Evolutionary conservation across 805 yeast genomes (phyloP), one percentile per base, ranked within the genome.

Genomic region (Zygoascus bituminiphila): DNA sequence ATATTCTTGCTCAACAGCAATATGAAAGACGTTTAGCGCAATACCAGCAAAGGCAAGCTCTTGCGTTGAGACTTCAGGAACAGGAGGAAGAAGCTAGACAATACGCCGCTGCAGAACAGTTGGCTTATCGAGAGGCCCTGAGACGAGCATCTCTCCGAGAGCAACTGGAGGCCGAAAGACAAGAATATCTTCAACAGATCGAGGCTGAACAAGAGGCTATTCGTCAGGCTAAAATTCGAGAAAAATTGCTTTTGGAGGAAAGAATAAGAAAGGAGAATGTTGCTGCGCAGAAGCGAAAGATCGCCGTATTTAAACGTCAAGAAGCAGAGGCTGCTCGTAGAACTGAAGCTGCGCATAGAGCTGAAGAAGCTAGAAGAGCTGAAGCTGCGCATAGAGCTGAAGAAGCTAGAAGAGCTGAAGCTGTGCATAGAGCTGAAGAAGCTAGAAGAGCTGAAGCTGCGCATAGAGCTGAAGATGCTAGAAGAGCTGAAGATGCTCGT

Each of bases 21-120:
- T 45, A 47, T 29, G 51, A 50, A 38, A 31, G 40, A 3, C 47
- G 50, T 26, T 19, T 40, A 14, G 51, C 51, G 17, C 49, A 49
- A 31, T 45, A 49, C 38, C 40, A 45, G 15, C 49, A 44, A 5
- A 50, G 39, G 10, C 49, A 49, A 33, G 14, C 20, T 6, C 25
- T 44, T 14, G 50, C 43, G 19, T 33, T 26, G 38, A 37, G 26
- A 24, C 42, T 17, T 5, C 45, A 41, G 17, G 42, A 33, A 23
- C 33, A 33, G 36, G 45, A 33, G 38, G 31, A 35, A 46, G 41
- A 15, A 22, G 20, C 21, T 26, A 37, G 43, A 41, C 44, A 42
- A 22, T 35, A 19, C 21, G 33, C 38, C 15, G 12, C 23, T 10
- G 47, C 43, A 4, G 46, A 41, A 12, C 15, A 22, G 19, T 10